Conservation (phyloP, 1,284 basidiomycete species). For the Ceratobasidium sp. region DNA sequence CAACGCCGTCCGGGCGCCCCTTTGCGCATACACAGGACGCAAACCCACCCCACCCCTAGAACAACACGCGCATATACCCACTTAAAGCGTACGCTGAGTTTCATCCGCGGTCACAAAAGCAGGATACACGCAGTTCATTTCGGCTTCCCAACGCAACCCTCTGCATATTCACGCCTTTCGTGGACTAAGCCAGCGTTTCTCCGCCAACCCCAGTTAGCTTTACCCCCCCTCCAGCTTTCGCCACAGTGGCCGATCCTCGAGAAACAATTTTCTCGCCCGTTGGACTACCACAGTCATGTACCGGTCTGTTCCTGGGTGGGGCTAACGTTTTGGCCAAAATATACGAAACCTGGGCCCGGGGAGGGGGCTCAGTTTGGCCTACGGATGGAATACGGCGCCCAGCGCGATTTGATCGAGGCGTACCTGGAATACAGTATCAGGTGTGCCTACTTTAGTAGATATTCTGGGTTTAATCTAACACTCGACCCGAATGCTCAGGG, state of each 20-base stretch:
- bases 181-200: slow-evolving; percentile 4
- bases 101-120: neutral
- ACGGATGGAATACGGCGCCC: slow-evolving; percentile 65
- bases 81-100: too few species aligned
- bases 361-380: slow-evolving; percentile 55
- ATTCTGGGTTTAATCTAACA: neutral
- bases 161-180: neutral
- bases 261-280: too few species aligned
- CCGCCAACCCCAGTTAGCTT: slow-evolving; percentile 12
- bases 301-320: slow-evolving; percentile 99
- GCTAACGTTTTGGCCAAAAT: slow-evolving; percentile 92
- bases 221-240: neutral
- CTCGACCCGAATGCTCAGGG: slow-evolving; percentile 63
- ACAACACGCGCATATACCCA: too few species aligned
- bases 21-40: too few species aligned
- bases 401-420: slow-evolving; percentile 92
- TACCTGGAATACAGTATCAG: slow-evolving; percentile 99
- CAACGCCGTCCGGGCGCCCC: too few species aligned
- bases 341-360: slow-evolving; percentile 60
- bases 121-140: slow-evolving; percentile 31
- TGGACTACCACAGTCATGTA: slow-evolving; percentile 99
- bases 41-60: too few species aligned
- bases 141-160: neutral
- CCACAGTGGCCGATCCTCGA: neutral
- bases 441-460: slow-evolving; percentile 57